Base-by-base conservation (phyloP, 306 rosid species). In the Sicyos baderoa region DNA sequence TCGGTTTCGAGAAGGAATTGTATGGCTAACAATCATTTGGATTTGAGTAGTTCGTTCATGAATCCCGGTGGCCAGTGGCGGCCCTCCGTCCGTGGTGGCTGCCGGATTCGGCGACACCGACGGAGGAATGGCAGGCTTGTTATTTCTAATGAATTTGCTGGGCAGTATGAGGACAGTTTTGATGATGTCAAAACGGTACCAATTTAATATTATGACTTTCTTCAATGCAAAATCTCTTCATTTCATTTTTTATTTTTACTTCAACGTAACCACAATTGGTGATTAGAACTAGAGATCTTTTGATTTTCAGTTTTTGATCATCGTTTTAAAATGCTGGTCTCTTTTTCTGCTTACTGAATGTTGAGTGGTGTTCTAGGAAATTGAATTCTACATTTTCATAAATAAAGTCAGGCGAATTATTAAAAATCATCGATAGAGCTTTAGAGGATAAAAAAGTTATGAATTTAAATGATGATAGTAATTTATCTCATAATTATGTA, bases 151-250 rank as follows among this genome's bases (percentile, higher is more conserved):
- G 96, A 93, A 54, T 77, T 93, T 25, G 98, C 81, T 17, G 98
- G 98, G 40, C 98, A 93, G 40, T 93, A 93, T 60, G 98, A 93
- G 19, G 96, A 93, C 7, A 77, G 68, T 68, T 93, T 93, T 79
- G 84, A 79, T 48, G 98, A 93, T 82, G 98, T 93, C 53, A 85
- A 93, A 76, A 69, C 54, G 94, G 98, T 93, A 78, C 78, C 68
- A 70, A 62, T 18, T 50, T 68, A 67, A 62, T 17, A 59, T 75
- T 17, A 52, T 45, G 8, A 9, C 47, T 11, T 40, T 63, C 69
- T 63, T 63, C 51, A 11, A 2, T 40, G 69, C 16, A 63, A 63
- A 63, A 37, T 40, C 15, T 13, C 7, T 37, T 6, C 0, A 29
- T 4, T 29, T 29, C 4, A 2, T 35, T 35, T 35, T 35, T 35